Percentiles rank a stretch among this genome's conserved stretches.
Evolutionary conservation across 495 filamentous ascomycete genomes (phyloP).

Genomic region (Aspergillus egyptiacus): DNA sequence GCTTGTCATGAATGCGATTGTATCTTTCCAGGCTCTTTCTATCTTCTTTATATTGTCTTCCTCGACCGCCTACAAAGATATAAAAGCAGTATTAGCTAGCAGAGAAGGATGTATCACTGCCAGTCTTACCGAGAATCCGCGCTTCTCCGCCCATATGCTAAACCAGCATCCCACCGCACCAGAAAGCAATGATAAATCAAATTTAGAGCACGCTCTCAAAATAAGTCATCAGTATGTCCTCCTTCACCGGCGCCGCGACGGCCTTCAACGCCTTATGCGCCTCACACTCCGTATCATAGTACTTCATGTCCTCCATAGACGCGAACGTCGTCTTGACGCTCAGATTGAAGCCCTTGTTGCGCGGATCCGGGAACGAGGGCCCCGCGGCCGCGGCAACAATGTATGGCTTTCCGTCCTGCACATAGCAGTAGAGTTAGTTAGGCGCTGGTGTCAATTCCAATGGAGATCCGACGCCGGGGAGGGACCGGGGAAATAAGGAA

Average conservation of each 20-base stretch:
- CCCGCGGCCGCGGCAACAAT: slow-evolving; percentile 47
- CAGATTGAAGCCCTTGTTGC: slow-evolving; percentile 59
- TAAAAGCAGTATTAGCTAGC: too few relatives aligned
- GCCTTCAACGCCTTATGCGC: slow-evolving; percentile 58
- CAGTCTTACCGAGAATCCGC: too few relatives aligned
- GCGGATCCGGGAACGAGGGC: slow-evolving; percentile 43
- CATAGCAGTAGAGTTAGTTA: not conserved
- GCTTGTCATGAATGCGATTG: slow-evolving; percentile 14
- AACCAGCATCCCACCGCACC: too few relatives aligned
- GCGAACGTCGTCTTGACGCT: slow-evolving; percentile 54
- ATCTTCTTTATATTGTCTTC: too few relatives aligned
- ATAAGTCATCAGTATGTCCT: slow-evolving; percentile 45
- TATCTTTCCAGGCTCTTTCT: not conserved
- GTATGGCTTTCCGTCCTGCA: slow-evolving; percentile 63
- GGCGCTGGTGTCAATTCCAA: too few relatives aligned
- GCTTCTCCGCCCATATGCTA: too few relatives aligned
- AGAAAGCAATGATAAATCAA: too few relatives aligned
- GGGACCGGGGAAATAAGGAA: not conserved
- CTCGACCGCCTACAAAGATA: too few relatives aligned
- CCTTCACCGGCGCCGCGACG: slow-evolving; percentile 28
- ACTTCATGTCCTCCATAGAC: slow-evolving; percentile 61
- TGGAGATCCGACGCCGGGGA: not conserved
- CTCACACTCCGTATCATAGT: slow-evolving; percentile 59
- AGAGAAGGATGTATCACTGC: too few relatives aligned
- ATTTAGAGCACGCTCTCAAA: slow-evolving; percentile 40